Evolutionary conservation across 495 filamentous ascomycete genomes (phyloP).

Genomic region (Penicillium tannophilum): DNA sequence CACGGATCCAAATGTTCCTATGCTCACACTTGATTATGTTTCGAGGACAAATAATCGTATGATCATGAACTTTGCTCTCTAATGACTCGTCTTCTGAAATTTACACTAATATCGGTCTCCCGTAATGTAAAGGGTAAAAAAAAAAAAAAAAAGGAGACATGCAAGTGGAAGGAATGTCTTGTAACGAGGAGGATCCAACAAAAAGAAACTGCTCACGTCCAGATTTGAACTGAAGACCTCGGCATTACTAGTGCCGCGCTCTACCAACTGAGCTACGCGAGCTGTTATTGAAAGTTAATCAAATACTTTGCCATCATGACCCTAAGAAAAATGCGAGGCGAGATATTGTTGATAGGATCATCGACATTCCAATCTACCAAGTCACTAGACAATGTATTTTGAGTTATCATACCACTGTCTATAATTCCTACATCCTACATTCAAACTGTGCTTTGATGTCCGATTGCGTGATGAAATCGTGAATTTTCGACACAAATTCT

Average conservation of each 20-base stretch:
- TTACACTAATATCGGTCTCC: too few species aligned
- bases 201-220: constrained; percentile 1
- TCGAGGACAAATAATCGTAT: too few species aligned
- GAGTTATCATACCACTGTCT: neutral
- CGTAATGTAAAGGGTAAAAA: too few species aligned
- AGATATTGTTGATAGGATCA: neutral
- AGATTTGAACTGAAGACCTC: constrained; percentile 2
- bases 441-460: neutral
- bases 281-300: neutral
- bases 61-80: too few species aligned
- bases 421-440: too few species aligned
- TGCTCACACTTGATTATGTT: too few species aligned
- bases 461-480: neutral
- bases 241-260: constrained; percentile 2
- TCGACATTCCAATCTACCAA: neutral
- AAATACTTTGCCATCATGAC: neutral
- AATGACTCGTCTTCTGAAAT: too few species aligned
- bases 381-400: neutral
- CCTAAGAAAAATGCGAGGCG: neutral
- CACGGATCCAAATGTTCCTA: too few species aligned
- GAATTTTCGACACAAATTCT: neutral
- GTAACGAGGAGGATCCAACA: neutral
- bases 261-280: constrained; percentile 1
- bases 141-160: neutral
- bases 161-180: neutral